Evolutionary conservation across 805 yeast genomes (phyloP).

Genomic region (Spathaspora hagerdaliae): DNA sequence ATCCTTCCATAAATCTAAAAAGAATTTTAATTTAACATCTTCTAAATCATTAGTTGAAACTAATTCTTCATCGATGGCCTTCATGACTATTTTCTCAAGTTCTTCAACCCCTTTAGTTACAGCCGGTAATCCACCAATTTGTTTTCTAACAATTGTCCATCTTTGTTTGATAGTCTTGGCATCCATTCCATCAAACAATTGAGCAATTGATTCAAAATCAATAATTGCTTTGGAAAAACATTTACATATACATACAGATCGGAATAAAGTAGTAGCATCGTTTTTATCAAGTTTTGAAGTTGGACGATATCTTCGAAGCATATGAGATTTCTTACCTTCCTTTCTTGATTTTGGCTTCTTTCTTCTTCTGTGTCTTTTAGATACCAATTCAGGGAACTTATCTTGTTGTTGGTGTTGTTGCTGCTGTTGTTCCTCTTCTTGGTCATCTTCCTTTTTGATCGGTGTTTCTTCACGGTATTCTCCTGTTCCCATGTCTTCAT

Average conservation of each 20-base stretch:
- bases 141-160: constrained; percentile 67
- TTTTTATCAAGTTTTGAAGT: constrained; percentile 29
- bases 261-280: constrained; percentile 53
- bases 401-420: not conserved
- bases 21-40: constrained; percentile 45
- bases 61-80: constrained; percentile 53
- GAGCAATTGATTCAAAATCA: constrained; percentile 61
- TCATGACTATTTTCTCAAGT: constrained; percentile 65
- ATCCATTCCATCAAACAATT: constrained; percentile 38
- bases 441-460: not conserved
- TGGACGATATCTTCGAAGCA: constrained; percentile 8
- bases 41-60: constrained; percentile 49
- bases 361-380: constrained; percentile 11
- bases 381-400: constrained; percentile 6
- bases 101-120: constrained; percentile 58
- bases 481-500: not conserved
- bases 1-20: constrained; percentile 65
- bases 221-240: constrained; percentile 54
- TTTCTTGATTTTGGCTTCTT: constrained; percentile 6
- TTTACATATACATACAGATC: constrained; percentile 65
- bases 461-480: not conserved
- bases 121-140: constrained; percentile 40
- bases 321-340: not conserved
- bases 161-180: constrained; percentile 50
- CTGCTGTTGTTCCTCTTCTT: not conserved